Evolutionary conservation across 2,329 filamentous ascomycete species (phyloP).

Genomic region (Chalaropsis thielavioides): DNA sequence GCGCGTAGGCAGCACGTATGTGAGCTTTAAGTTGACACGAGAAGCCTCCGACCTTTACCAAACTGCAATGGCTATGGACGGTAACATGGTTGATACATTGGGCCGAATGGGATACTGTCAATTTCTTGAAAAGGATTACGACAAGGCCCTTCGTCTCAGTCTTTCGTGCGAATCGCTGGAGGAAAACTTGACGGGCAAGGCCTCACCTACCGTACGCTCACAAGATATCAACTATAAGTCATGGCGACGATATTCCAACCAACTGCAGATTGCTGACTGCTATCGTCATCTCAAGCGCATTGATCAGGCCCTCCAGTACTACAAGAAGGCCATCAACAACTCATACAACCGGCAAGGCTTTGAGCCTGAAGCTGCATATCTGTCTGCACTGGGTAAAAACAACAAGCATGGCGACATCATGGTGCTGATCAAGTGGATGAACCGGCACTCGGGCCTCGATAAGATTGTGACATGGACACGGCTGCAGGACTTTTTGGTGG

Average conservation of each 20-base stretch:
- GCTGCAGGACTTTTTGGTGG: slow-evolving; percentile 27
- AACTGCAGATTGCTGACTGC: slow-evolving; percentile 28
- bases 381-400: slow-evolving; percentile 27
- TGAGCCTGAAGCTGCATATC: slow-evolving; percentile 27
- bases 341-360: slow-evolving; percentile 24
- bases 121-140: slow-evolving; percentile 25
- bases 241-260: slow-evolving; percentile 31
- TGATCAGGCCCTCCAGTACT: slow-evolving; percentile 26
- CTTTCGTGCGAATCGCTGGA: slow-evolving; percentile 26
- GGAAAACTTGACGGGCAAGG: slow-evolving; percentile 21
- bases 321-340: slow-evolving; percentile 25
- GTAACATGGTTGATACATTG: slow-evolving; percentile 27
- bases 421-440: slow-evolving; percentile 25
- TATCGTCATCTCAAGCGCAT: slow-evolving; percentile 25
- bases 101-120: slow-evolving; percentile 31
- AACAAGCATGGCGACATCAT: slow-evolving; percentile 27
- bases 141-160: slow-evolving; percentile 26
- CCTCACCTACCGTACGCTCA: not conserved
- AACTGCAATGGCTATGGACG: slow-evolving; percentile 26
- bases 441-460: slow-evolving; percentile 20
- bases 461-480: slow-evolving; percentile 17
- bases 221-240: slow-evolving; percentile 23
- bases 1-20: slow-evolving; percentile 29
- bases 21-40: slow-evolving; percentile 26
- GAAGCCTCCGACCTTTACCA: slow-evolving; percentile 27